These are phyloP conservation scores for Porcisia hertigi DNA, from an alignment of 208 protist species.

Conservation along the genomic window DNA sequence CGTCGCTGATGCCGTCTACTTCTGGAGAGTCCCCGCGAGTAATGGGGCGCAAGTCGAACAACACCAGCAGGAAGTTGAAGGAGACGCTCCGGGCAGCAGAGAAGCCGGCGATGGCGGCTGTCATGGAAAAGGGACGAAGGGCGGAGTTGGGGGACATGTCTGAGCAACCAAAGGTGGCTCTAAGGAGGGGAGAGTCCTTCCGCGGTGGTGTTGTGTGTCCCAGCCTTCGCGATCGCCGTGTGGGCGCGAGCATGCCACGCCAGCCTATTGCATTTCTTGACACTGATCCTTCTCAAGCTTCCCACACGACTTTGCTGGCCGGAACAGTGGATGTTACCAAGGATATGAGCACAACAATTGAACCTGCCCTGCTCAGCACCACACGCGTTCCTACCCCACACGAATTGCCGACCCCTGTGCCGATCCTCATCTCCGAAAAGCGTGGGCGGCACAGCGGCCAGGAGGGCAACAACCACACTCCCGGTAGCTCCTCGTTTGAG, in stretches of 20 bases:
- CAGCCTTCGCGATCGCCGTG: slow-evolving; percentile 18
- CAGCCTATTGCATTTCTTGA: slow-evolving; percentile 28
- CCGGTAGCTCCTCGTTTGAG: not conserved
- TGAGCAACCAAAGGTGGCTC: not conserved
- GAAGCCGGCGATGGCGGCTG: not conserved
- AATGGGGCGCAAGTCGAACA: slow-evolving; percentile 9
- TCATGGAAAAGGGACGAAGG: not conserved
- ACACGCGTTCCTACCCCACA: slow-evolving; percentile 19
- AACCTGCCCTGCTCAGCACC: slow-evolving; percentile 19
- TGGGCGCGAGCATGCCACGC: slow-evolving; percentile 1
- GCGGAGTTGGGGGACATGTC: not conserved
- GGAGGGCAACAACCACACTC: slow-evolving; percentile 9
- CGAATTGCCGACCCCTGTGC: slow-evolving; percentile 11
- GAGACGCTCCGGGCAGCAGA: not conserved
- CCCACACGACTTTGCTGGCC: not conserved
- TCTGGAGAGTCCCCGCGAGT: slow-evolving; percentile 9
- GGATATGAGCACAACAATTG: slow-evolving; percentile 18
- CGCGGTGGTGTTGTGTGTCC: slow-evolving; percentile 5
- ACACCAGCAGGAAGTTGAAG: not conserved
- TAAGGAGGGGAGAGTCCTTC: not conserved
- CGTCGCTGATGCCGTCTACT: not conserved
- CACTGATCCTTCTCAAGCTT: not conserved
- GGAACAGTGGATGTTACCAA: not conserved
- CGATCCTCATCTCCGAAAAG: slow-evolving; percentile 23
- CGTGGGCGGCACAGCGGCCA: slow-evolving; percentile 16